Evolutionary conservation across 163 green algal species (phyloP), one percentile per base, ranked within the genome.

Genomic region (Trebouxiophyceae sp.): DNA sequence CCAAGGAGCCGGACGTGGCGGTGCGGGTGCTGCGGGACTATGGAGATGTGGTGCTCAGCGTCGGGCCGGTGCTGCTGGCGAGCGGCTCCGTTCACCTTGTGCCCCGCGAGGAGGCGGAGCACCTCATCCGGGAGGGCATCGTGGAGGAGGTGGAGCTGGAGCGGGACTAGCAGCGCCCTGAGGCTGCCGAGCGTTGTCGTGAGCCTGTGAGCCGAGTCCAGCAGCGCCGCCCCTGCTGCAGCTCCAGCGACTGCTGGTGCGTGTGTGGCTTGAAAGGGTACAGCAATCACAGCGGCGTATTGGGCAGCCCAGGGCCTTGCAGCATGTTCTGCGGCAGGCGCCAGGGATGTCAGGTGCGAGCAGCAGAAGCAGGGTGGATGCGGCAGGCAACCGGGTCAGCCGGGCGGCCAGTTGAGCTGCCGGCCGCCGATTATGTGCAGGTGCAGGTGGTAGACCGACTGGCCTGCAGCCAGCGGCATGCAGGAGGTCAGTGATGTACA

Each of bases 371-470:
- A n/a, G n/a, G n/a, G n/a, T n/a, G n/a, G n/a, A n/a, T n/a, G n/a
- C n/a, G n/a, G n/a, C n/a, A n/a, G n/a, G n/a, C n/a, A n/a, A n/a
- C n/a, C n/a, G n/a, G n/a, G n/a, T 62, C 74, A 92, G 19, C 84
- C 83, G 7, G 86, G 86, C 3, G 85, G 85, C 87, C 87, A 94
- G n/a, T 55, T 74, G 56, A 95, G 72, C 76, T 95, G 86, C 23
- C 84, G 67, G 23, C 91, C 91, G 0, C 90, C 91, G 31, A 97
- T 72, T 24, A 96, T 77, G 69, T 97, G 91, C 30, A 97, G 71
- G 77, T 97, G 91, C 30, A 75, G 46, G 45, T 75, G 69, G 46
- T 75, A 75, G 20, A 75, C 69, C 12, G 69, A 75, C 27, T 75
- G 69, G 45, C 69, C 62, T 70, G 62, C 61, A 68, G n/a, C 4